Evolutionary conservation across 192 early-diverging fungal species (phyloP).

Genomic region (Gamsiella multidivaricata): DNA sequence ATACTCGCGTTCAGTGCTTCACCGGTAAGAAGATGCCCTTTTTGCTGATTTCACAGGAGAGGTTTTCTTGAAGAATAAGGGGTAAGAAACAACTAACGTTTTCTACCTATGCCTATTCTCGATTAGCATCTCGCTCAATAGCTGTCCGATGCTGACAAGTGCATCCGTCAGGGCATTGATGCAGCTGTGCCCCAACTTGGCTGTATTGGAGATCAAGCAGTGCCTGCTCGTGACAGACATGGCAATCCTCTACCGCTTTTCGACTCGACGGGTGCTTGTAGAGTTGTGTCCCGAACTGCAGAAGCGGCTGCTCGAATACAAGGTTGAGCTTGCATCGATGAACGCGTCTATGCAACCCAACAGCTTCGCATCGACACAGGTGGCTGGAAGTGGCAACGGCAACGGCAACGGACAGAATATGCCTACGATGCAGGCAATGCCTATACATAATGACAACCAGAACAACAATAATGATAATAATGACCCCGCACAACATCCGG

Average conservation of each 20-base stretch:
- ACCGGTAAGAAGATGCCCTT: slow-evolving; percentile 39
- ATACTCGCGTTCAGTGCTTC: slow-evolving; percentile 40
- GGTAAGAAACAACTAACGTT: too few relatives aligned
- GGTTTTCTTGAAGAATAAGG: too few relatives aligned
- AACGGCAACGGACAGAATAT: too few relatives aligned
- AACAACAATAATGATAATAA: background rate
- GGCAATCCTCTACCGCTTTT: slow-evolving; percentile 59
- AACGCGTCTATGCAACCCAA: slow-evolving; percentile 57
- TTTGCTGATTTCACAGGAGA: too few relatives aligned
- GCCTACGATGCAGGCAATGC: background rate
- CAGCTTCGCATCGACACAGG: slow-evolving; percentile 16
- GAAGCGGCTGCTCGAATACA: slow-evolving; percentile 53
- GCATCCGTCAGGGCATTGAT: slow-evolving; percentile 57
- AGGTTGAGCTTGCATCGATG: slow-evolving; percentile 52
- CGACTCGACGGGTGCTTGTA: slow-evolving; percentile 55
- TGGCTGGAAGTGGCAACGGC: background rate
- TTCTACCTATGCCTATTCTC: background rate
- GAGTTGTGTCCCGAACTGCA: slow-evolving; percentile 61
- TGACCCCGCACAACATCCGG: slow-evolving; percentile 8
- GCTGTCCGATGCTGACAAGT: slow-evolving; percentile 57
- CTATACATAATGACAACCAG: background rate
- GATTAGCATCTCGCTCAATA: slow-evolving; percentile 57
- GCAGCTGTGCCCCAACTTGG: slow-evolving; percentile 57
- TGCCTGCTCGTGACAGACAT: slow-evolving; percentile 62
- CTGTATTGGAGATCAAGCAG: slow-evolving; percentile 65